These are phyloP conservation scores for Plasmodium knowlesi DNA, from an alignment of 169 alveolate genomes.

Conservation along the genomic window DNA sequence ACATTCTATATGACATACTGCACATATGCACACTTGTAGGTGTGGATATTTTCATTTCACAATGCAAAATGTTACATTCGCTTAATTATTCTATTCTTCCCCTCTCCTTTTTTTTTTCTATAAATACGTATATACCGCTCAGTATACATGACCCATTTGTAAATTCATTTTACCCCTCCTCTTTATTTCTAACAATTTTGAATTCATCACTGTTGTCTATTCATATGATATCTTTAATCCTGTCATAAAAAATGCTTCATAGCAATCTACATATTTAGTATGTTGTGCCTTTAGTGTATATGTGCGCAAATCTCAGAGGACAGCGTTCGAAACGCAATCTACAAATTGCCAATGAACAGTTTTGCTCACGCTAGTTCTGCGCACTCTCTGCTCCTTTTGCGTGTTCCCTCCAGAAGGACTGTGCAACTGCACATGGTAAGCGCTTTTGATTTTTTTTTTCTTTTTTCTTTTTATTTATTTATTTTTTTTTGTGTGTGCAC, in stretches of 20 bases:
- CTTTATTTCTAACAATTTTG: neutral
- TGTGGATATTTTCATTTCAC: neutral
- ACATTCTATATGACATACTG: neutral
- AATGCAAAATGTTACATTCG: neutral
- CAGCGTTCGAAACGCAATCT: neutral
- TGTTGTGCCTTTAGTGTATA: neutral
- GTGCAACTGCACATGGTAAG: neutral
- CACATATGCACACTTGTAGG: neutral
- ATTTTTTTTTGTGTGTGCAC: neutral
- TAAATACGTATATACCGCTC: neutral
- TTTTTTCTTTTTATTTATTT: neutral
- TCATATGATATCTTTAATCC: neutral
- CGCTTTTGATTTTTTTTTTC: neutral
- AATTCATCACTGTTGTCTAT: constrained; percentile 12
- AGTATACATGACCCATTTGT: neutral
- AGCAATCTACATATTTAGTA: neutral
- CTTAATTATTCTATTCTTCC: neutral
- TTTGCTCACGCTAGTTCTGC: neutral
- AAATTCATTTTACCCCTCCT: constrained; percentile 2
- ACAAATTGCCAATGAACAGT: neutral
- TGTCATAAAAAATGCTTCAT: neutral
- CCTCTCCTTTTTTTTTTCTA: neutral
- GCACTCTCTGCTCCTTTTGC: neutral
- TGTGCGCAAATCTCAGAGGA: neutral
- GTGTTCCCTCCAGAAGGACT: neutral